Base-by-base conservation (phyloP, 768 basidiomycete species). In the Suillus subluteus region DNA sequence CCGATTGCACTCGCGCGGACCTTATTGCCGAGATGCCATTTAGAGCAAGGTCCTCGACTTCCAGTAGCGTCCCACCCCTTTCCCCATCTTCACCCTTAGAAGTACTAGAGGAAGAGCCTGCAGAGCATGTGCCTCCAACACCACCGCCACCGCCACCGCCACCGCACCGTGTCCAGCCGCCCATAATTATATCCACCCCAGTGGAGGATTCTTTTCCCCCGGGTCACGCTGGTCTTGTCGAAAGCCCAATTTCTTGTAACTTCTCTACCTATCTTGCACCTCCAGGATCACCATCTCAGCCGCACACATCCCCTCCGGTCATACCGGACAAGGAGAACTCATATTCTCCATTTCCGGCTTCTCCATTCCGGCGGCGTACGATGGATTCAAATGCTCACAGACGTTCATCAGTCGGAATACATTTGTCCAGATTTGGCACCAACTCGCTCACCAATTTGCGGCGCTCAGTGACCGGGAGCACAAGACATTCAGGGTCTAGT, bases 361-460 rank as follows among this genome's bases (percentile, higher is more conserved):
- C 12, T 1, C 23, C 59, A 41, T 35, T 44, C n/a, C 75, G 69
- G 12, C 65, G 68, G 32, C 74, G 68, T n/a, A 69, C 74, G 15
- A 69, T 30, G 1, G 71, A 71, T n/a, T 70, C 73, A 4, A 41
- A 54, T 32, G 67, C 68, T 40, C 71, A 72, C 55, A 61, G 59
- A 7, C 59, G 41, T 2, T 61, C 50, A 21, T 44, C 16, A 0
- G 40, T 63, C 0, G 63, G 68, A 21, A 38, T 66, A 4, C 41
- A 73, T 0, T 66, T 78, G 1, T 73, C 77, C 16, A 74, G 67
- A 32, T 69, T 81, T 4, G 73, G 82, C 9, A 73, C 80, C 4
- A 72, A 75, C 15, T 84, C 83, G 6, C 70, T 85, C 41, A 74
- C 76, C 56, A 85, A 82, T 70, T 74, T 87, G 21, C 81, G 83